Base-by-base conservation (phyloP, 2,329 filamentous ascomycete genomes). In the Fusarium nurragi region DNA sequence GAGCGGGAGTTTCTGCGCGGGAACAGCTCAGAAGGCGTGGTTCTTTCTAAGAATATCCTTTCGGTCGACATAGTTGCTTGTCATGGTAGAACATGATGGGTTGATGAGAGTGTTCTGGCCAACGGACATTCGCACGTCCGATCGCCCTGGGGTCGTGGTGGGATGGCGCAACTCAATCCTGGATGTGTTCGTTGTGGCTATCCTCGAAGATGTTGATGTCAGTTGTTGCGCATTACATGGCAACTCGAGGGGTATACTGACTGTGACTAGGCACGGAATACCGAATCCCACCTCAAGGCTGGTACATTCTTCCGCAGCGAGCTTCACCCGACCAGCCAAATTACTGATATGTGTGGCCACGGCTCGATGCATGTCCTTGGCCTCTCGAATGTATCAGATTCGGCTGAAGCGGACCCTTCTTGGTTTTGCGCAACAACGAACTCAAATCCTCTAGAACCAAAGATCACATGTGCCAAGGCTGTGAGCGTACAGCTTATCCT, bases 101-200 rank as follows among this genome's bases (percentile, higher is more conserved):
- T 84, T 98, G 83, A 93, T 98, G 89, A 93, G 95, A 83, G 89
- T 99, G 81, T 98, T 99, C 82, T 99, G 95, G 95, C 96, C 95
- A 73, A 91, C 91, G 74, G 94, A 97, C 80, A 88, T 92, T 73
- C 84, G 86, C 52, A 85, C 84, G 77, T 91, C 89, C 53, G 86
- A 88, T 69, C 83, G 86, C 55, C 87, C 92, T 38, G 95, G 94
- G 40, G 91, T 97, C 60, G 88, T 99, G 66, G 91, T 99, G 43
- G 95, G 95, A 73, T 99, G 94, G 93, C 88, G 91, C 73, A 99
- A 99, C 77, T 97, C 94, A 34, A 89, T 90, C 44, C 82, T 93
- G 49, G 95, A 99, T 78, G 83, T 98, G 43, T 91, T 98, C 72
- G 94, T 98, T 34, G 88, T 98, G 46, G 90, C 93, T 23, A 87